These are phyloP conservation scores for Russula vinacea DNA, from an alignment of 768 basidiomycete species.

Conservation along the genomic window DNA sequence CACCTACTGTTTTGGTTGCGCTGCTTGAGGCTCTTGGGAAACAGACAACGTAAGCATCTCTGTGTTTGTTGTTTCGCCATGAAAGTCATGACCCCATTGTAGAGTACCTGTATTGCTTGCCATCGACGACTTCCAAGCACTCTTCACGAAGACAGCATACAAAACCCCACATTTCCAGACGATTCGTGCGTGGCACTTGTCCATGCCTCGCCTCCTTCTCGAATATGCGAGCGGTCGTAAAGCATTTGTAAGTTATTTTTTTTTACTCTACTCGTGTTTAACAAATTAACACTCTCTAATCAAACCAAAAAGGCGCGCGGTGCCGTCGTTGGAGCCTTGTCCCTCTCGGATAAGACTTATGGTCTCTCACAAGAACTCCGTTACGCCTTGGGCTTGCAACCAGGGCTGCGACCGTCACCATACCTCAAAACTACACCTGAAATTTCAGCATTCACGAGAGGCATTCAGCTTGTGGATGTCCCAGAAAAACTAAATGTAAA, in stretches of 20 bases:
- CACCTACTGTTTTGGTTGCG: slow-evolving; percentile 55
- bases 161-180: slow-evolving; percentile 66
- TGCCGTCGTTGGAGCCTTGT: slow-evolving; percentile 68
- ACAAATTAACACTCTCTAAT: slow-evolving; percentile 7
- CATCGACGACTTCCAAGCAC: slow-evolving; percentile 82
- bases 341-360: slow-evolving; percentile 56
- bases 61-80: not conserved
- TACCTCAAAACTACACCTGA: slow-evolving; percentile 54
- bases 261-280: not conserved
- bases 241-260: slow-evolving; percentile 52
- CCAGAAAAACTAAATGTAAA: slow-evolving; percentile 56
- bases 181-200: slow-evolving; percentile 74
- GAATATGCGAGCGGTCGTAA: slow-evolving; percentile 74
- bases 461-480: slow-evolving; percentile 48
- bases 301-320: slow-evolving; percentile 53
- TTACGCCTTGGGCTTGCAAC: slow-evolving; percentile 52
- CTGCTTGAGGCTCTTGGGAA: slow-evolving; percentile 58
- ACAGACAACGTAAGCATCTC: slow-evolving; percentile 57
- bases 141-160: slow-evolving; percentile 69
- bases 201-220: slow-evolving; percentile 71
- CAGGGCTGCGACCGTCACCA: slow-evolving; percentile 45
- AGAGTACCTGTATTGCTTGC: slow-evolving; percentile 81
- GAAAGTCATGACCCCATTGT: slow-evolving; percentile 6
- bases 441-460: slow-evolving; percentile 53
- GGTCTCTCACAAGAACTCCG: slow-evolving; percentile 60